These are phyloP conservation scores for Taphrina confusa DNA, from an alignment of 1,139 yeast genomes.

Conservation along the genomic window DNA sequence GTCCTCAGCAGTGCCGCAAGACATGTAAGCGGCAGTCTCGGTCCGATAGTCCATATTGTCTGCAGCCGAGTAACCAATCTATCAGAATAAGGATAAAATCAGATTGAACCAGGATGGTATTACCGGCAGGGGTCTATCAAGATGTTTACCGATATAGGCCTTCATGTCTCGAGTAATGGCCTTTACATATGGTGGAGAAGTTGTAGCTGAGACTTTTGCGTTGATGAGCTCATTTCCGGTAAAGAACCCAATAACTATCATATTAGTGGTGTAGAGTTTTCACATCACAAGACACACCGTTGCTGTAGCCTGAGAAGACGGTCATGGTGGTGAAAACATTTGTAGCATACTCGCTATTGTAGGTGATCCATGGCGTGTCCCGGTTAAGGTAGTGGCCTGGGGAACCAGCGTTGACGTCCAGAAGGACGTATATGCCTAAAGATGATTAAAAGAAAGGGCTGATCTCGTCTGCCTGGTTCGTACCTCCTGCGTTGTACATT, in stretches of 20 bases:
- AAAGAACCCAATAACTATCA: slow-evolving; percentile 69
- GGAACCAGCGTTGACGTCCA: slow-evolving; percentile 82
- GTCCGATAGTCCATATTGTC: slow-evolving; percentile 71
- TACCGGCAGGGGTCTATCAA: slow-evolving; percentile 71
- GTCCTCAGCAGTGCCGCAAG: slow-evolving; percentile 57
- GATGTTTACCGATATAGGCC: slow-evolving; percentile 68
- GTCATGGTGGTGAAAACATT: slow-evolving; percentile 82
- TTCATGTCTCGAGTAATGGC: slow-evolving; percentile 91
- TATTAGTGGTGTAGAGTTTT: too few relatives aligned
- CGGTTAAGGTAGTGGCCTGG: slow-evolving; percentile 68
- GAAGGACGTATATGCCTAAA: slow-evolving; percentile 62
- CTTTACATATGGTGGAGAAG: slow-evolving; percentile 69
- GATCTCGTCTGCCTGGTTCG: slow-evolving; percentile 46
- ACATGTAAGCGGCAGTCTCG: slow-evolving; percentile 77
- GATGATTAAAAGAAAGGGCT: not conserved
- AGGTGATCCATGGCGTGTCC: slow-evolving; percentile 60
- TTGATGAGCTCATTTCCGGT: slow-evolving; percentile 92
- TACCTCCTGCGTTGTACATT: slow-evolving; percentile 76
- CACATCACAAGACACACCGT: slow-evolving; percentile 47
- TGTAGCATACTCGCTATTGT: slow-evolving; percentile 64
- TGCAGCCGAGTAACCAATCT: slow-evolving; percentile 80
- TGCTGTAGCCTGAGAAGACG: slow-evolving; percentile 76
- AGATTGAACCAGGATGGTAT: not conserved
- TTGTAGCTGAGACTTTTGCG: slow-evolving; percentile 67
- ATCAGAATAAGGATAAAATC: not conserved